Evolutionary conservation across 768 basidiomycete species (phyloP).

Genomic region (Mycena galericulata): DNA sequence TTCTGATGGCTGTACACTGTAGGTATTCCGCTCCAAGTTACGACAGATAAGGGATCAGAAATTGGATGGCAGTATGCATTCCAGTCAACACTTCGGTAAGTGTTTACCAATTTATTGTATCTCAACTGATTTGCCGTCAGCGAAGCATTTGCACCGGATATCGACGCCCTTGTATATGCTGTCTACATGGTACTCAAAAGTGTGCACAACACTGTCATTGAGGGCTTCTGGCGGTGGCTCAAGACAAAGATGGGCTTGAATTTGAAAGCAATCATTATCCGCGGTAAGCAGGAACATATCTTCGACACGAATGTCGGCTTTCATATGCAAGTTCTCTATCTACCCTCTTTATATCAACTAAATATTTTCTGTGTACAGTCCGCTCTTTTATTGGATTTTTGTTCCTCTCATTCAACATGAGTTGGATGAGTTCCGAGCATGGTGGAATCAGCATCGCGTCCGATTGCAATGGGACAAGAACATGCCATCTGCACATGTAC

Average conservation of each 20-base stretch:
- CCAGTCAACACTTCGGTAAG: background rate
- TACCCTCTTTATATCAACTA: background rate
- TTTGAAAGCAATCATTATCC: background rate
- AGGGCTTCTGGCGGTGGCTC: slow-evolving; percentile 42
- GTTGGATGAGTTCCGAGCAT: slow-evolving; percentile 33
- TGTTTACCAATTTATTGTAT: background rate
- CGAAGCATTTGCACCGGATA: slow-evolving; percentile 37
- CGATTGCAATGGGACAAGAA: slow-evolving; percentile 27
- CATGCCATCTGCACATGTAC: slow-evolving; percentile 34
- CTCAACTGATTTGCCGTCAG: slow-evolving; percentile 26
- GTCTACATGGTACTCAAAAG: slow-evolving; percentile 38
- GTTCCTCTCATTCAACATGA: slow-evolving; percentile 29
- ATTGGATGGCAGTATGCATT: slow-evolving; percentile 41
- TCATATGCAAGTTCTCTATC: slow-evolving; percentile 22
- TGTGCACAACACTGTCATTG: slow-evolving; percentile 45
- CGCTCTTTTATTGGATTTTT: slow-evolving; percentile 36
- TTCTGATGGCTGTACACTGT: background rate
- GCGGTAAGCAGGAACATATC: background rate
- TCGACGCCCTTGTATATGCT: slow-evolving; percentile 38
- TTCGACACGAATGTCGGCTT: background rate
- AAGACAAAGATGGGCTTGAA: slow-evolving; percentile 2
- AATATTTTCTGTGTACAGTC: background rate
- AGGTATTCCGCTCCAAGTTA: slow-evolving; percentile 44
- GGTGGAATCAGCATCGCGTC: slow-evolving; percentile 37
- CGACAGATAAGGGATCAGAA: slow-evolving; percentile 47